Percentiles rank a stretch among this genome's conserved stretches.
Conservation (phyloP, 352 stramenopile genomes). For the Phytophthora capsici region DNA sequence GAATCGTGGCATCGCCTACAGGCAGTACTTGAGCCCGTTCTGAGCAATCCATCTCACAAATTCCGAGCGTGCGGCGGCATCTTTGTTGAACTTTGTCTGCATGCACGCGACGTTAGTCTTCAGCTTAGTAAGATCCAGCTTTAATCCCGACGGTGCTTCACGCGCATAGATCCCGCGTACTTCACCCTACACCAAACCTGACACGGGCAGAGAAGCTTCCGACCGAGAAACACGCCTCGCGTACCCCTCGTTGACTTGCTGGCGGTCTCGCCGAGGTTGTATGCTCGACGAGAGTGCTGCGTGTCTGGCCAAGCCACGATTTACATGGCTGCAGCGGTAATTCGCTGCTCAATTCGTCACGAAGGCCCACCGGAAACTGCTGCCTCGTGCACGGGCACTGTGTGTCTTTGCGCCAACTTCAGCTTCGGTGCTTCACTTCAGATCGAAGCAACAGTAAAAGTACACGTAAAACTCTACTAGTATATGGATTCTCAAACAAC, state of each 20-base stretch:
- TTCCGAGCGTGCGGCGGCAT: conserved; percentile 7
- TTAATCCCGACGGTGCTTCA: conserved; percentile 25
- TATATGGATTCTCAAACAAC: background rate
- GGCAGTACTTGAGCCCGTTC: background rate
- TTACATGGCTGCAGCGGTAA: background rate
- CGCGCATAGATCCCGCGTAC: background rate
- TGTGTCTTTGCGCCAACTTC: conserved; percentile 19
- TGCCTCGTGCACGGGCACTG: conserved; percentile 5
- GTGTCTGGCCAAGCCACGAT: conserved; percentile 18
- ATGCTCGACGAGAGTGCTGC: conserved; percentile 14
- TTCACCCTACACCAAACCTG: conserved; percentile 8
- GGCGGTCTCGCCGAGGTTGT: conserved; percentile 8
- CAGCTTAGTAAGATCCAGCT: conserved; percentile 15
- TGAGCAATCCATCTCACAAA: conserved; percentile 26
- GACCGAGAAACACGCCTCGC: conserved; percentile 5
- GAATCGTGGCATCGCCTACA: conserved; percentile 4
- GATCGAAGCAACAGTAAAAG: background rate
- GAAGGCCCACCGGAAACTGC: conserved; percentile 17
- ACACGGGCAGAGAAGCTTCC: background rate
- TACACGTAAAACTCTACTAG: no score
- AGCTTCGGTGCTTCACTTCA: conserved; percentile 17
- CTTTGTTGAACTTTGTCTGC: conserved; percentile 27
- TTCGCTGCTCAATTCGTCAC: conserved; percentile 4
- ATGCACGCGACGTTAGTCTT: conserved; percentile 14
- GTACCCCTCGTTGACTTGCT: conserved; percentile 4